Evolutionary conservation across 2,329 filamentous ascomycete genomes (phyloP).

Genomic region (Colletotrichum sp.): DNA sequence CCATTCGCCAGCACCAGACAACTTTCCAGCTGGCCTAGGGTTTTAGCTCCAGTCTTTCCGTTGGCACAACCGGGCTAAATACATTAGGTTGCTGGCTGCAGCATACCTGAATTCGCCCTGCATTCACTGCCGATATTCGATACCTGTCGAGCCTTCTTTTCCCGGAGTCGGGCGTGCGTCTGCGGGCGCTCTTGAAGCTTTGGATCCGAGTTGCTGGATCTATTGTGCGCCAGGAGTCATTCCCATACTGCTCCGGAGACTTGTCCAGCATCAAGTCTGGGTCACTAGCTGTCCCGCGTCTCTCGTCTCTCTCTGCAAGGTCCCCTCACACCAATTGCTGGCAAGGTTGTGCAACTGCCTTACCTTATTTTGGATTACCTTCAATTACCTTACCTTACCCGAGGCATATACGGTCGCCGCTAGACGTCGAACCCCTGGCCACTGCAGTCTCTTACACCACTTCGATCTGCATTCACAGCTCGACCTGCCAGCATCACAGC

Average conservation of each 20-base stretch:
- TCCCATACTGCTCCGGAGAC: not conserved
- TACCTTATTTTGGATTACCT: not conserved
- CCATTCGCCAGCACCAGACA: not conserved
- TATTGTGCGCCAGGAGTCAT: not conserved
- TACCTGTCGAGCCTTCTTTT: not conserved
- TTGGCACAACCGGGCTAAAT: not conserved
- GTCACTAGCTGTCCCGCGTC: not conserved
- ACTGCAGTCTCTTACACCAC: not conserved
- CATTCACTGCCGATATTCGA: not conserved
- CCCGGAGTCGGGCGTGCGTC: not conserved
- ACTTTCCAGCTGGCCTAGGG: not conserved
- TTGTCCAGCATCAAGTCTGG: not conserved
- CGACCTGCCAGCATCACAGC: not conserved
- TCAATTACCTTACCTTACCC: not conserved
- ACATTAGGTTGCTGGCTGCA: not conserved
- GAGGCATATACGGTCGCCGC: not conserved
- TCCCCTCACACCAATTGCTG: not conserved
- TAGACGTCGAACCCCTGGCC: slow-evolving; percentile 5
- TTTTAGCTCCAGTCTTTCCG: not conserved
- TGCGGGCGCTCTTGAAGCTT: not conserved
- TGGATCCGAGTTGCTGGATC: not conserved
- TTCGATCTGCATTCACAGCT: slow-evolving; percentile 2
- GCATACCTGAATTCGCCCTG: not conserved
- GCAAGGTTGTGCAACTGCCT: not conserved
- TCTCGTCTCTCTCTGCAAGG: not conserved